Evolutionary conservation across 2,329 filamentous ascomycete genomes (phyloP), one percentile per base, ranked within the genome.

Genomic region (Exophiala sideris): DNA sequence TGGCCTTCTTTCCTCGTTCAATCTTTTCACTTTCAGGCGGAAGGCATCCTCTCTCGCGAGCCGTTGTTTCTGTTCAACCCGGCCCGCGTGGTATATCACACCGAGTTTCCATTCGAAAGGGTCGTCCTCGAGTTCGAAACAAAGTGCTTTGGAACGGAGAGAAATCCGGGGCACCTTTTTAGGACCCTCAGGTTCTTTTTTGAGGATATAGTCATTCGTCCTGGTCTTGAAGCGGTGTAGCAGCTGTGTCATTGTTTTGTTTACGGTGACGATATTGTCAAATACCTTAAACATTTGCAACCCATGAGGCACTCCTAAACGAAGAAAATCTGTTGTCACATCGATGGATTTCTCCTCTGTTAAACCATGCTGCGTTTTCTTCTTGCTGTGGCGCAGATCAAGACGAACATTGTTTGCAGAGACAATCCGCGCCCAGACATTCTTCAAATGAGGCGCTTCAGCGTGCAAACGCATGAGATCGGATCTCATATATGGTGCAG

Each of bases 31-130:
- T 69, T 99, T 99, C 55, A 95, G 76, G 11, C 84, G 78, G 71
- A 95, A 97, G 0, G 92, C 92, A 61, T 95, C 90, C 68, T 96
- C 90, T 40, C 94, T 84, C 3, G 92, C 91, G 50, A 95, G 76
- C 16, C 94, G 83, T 70, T 97, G 94, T 67, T 87, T 86, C 70
- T 97, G 92, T 70, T 99, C 94, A 51, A 91, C 77, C 16, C 92
- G 79, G 0, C 95, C 94, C 42, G 89, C 84, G 32, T 92, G 85
- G 69, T 97, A 99, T 48, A 99, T 99, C 66, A 91, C 85, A 12
- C 91, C 90, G 8, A 99, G 77, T 68, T 96, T 97, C 89, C 91
- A 99, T 69, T 99, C 94, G 65, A 99, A 99, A 0, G 89, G 87
- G 46, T 94, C 92, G 68, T 99, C 94, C 71, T 99, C 94, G 34